Percentiles rank a stretch among this genome's conserved stretches.
These are phyloP conservation scores for Apiotrichum domesticum DNA, from an alignment of 1,284 basidiomycete species.

Conservation along the genomic window DNA sequence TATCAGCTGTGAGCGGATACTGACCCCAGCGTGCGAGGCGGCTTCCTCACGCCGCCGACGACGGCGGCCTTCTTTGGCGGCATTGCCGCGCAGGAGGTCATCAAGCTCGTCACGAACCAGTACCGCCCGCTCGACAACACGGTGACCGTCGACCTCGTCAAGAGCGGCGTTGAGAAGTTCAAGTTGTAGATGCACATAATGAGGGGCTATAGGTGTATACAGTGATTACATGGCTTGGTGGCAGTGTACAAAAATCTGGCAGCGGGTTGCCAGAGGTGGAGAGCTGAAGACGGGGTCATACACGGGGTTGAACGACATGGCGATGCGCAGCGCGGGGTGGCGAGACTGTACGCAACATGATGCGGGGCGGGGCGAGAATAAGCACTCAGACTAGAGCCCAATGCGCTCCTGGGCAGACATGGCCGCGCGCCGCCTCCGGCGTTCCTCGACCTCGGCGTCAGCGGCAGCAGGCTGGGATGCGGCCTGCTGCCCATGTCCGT, in stretches of 20 bases:
- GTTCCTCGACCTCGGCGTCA: constrained; percentile 7
- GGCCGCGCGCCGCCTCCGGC: constrained; percentile 5
- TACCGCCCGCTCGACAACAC: constrained; percentile 87
- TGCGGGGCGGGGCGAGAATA: too few relatives aligned
- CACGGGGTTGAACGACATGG: too few relatives aligned
- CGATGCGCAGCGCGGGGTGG: too few relatives aligned
- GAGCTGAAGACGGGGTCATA: too few relatives aligned
- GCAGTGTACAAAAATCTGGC: too few relatives aligned
- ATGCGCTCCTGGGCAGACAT: constrained; percentile 12
- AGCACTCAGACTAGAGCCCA: constrained; percentile 1
- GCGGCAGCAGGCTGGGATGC: constrained; percentile 5
- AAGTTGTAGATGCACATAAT: constrained; percentile 26
- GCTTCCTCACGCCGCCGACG: constrained; percentile 80
- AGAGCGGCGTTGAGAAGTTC: constrained; percentile 41
- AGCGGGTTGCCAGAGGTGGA: too few relatives aligned
- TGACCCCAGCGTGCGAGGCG: constrained; percentile 57
- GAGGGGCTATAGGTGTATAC: too few relatives aligned
- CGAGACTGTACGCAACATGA: too few relatives aligned
- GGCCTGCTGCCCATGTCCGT: neutral
- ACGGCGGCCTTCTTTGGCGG: constrained; percentile 91
- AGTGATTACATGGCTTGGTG: too few relatives aligned
- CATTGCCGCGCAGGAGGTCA: constrained; percentile 90
- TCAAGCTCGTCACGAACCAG: constrained; percentile 95
- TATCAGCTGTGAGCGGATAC: constrained; percentile 3
- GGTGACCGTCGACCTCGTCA: constrained; percentile 77